Evolutionary conservation across 2,329 filamentous ascomycete species (phyloP).

Genomic region (Arthrobotrys musiformis): DNA sequence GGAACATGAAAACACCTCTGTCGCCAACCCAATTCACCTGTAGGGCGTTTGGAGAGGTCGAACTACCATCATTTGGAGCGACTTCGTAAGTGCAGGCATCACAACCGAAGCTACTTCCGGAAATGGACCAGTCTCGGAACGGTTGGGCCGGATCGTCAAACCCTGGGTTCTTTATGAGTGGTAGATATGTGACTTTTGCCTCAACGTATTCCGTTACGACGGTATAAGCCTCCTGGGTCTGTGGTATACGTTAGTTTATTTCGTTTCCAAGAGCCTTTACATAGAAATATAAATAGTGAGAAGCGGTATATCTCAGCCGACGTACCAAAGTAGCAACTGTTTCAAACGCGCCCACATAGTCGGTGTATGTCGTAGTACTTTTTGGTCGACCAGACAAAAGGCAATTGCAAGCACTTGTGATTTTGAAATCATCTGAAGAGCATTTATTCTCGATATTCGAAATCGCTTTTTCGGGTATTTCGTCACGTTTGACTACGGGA

Average conservation of each 20-base stretch:
- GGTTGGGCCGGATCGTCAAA: constrained; percentile 7
- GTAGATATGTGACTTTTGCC: constrained; percentile 10
- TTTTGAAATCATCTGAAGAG: not conserved
- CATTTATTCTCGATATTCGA: constrained; percentile 29
- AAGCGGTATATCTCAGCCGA: not conserved
- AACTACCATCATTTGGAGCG: not conserved
- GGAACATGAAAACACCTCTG: not conserved
- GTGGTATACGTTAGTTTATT: not conserved
- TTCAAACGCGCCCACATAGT: not conserved
- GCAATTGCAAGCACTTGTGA: constrained; percentile 16
- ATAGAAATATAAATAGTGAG: not conserved
- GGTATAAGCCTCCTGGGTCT: not conserved
- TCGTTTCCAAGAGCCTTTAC: not conserved
- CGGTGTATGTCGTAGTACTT: not conserved
- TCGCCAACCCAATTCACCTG: constrained; percentile 10
- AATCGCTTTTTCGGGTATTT: constrained; percentile 4
- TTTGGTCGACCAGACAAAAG: not conserved
- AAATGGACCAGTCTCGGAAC: constrained; percentile 9
- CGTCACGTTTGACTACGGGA: not conserved
- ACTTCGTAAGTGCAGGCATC: constrained; percentile 12
- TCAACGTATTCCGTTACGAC: constrained; percentile 10
- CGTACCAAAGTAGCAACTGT: constrained; percentile 3
- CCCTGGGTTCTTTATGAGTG: constrained; percentile 7
- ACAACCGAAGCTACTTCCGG: not conserved
- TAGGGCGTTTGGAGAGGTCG: constrained; percentile 3